phyloP scores from a whole-genome alignment of 2,329 filamentous ascomycete genomes.

The Chrysoporthe austroafricana region DNA sequence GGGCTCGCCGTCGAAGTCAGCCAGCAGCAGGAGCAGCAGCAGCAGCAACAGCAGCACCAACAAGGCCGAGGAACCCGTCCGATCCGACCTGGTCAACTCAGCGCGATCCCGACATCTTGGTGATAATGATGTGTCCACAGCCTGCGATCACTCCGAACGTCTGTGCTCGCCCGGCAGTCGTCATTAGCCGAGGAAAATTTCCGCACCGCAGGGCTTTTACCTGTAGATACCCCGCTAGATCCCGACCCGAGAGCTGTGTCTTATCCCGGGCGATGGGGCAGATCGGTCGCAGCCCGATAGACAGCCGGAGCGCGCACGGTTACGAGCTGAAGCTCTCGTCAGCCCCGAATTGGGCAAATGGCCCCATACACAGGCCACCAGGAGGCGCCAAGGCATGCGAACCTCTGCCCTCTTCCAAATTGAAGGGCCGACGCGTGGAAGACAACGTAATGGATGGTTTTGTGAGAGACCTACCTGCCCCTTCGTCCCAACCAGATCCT shows the following conservation, averaged over 20 bases:
- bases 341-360: neutral
- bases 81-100: too few relatives aligned
- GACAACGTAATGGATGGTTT: neutral
- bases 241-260: neutral
- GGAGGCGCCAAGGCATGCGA: neutral
- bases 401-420: neutral
- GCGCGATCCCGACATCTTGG: neutral
- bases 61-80: too few relatives aligned
- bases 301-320: neutral
- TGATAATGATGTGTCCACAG: neutral
- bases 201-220: neutral
- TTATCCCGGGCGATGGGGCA: neutral
- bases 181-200: constrained; percentile 3
- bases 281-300: neutral
- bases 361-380: neutral
- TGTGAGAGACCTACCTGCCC: neutral
- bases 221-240: neutral
- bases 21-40: too few relatives aligned
- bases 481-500: neutral
- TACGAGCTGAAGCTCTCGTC: constrained; percentile 7
- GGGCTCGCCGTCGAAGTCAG: neutral
- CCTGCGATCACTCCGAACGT: neutral
- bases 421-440: neutral
- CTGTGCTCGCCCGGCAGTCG: neutral
- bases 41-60: too few relatives aligned